A percentile compares a stretch with the other conserved stretches of the same genome.
Conservation (phyloP, 108 stramenopile genomes). For the Asterionellopsis glacialis region DNA sequence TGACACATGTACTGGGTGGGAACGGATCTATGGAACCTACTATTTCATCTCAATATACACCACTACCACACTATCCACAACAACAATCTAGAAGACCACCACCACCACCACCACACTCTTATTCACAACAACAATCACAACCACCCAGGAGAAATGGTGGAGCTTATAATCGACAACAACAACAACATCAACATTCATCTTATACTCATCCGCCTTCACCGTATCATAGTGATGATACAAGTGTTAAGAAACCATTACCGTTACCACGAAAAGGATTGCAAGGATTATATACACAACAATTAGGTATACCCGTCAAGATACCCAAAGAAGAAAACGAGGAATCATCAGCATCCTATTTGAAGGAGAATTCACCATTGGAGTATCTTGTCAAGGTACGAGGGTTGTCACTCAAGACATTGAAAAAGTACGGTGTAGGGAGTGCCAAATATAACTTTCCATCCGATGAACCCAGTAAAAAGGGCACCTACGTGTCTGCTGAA, state of each 20-base stretch:
- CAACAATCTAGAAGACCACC: no score
- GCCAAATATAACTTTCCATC: constrained; percentile 64
- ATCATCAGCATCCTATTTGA: no score
- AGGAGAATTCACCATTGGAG: constrained; percentile 1
- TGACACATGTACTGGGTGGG: background rate
- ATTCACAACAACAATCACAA: no score
- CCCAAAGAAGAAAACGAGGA: background rate
- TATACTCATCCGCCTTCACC: no score
- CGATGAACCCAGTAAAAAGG: constrained; percentile 11
- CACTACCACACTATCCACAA: no score
- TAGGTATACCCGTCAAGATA: background rate
- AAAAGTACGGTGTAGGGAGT: constrained; percentile 88
- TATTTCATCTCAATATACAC: background rate
- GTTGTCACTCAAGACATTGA: constrained; percentile 43
- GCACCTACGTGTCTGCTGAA: constrained; percentile 32
- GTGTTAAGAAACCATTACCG: no score
- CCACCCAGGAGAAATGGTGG: no score
- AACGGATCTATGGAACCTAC: background rate
- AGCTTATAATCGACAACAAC: no score
- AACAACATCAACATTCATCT: no score
- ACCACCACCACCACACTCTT: no score
- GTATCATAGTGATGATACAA: no score
- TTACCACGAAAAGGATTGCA: background rate
- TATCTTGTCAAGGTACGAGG: constrained; percentile 69
- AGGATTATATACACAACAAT: background rate